These are phyloP conservation scores for Thelephora ganbajun DNA, from an alignment of 768 basidiomycete genomes.

Conservation along the genomic window DNA sequence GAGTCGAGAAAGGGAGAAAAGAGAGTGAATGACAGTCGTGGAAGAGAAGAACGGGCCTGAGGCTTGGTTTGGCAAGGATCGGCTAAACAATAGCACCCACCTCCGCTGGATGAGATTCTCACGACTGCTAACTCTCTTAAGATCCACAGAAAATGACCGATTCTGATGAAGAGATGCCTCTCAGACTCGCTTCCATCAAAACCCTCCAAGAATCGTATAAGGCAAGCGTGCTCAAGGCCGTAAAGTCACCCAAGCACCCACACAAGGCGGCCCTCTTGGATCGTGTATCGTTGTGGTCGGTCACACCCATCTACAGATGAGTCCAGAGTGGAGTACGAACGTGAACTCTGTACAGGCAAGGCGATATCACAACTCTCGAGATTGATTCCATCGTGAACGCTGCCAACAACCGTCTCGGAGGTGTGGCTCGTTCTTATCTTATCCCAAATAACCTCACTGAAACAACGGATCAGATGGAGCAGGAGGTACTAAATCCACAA, in stretches of 20 bases:
- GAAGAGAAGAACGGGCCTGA: no score
- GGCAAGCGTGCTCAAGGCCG: slow-evolving; percentile 22
- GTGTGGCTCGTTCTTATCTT: slow-evolving; percentile 19
- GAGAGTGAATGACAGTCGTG: no score
- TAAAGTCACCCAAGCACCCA: slow-evolving; percentile 23
- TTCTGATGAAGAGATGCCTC: slow-evolving; percentile 9
- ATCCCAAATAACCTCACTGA: slow-evolving; percentile 3
- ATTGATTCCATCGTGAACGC: slow-evolving; percentile 75
- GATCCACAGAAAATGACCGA: no score
- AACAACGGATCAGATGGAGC: slow-evolving; percentile 42
- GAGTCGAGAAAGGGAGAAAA: no score
- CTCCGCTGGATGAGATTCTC: no score
- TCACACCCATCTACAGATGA: slow-evolving; percentile 3
- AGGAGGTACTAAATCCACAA: slow-evolving; percentile 37
- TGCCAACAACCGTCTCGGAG: slow-evolving; percentile 58
- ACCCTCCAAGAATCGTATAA: slow-evolving; percentile 44
- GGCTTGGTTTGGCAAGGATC: no score
- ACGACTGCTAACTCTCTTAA: no score
- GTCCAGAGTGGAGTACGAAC: slow-evolving; percentile 1
- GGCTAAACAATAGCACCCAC: no score
- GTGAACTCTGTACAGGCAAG: slow-evolving; percentile 34
- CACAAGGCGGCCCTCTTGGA: slow-evolving; percentile 28
- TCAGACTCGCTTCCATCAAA: slow-evolving; percentile 33
- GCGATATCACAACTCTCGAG: slow-evolving; percentile 62
- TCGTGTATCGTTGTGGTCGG: slow-evolving; percentile 58